Conservation (phyloP, 2,329 filamentous ascomycete species). For the Lanzia echinophila region DNA sequence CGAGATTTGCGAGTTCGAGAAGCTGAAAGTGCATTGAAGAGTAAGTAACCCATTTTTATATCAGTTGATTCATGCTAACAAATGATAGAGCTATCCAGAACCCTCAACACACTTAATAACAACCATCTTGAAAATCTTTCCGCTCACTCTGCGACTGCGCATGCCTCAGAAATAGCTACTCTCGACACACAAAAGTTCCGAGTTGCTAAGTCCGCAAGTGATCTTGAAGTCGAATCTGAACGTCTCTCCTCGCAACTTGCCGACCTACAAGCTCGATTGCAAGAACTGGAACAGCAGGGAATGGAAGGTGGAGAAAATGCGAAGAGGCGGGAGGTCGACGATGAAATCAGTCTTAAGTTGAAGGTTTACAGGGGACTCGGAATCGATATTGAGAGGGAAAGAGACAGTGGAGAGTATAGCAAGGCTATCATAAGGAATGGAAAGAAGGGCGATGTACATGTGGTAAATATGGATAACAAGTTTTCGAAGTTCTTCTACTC, state of each 20-base stretch:
- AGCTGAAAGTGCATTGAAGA: constrained; percentile 59
- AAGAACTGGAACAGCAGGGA: constrained; percentile 80
- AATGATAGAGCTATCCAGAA: constrained; percentile 56
- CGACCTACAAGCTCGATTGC: constrained; percentile 65
- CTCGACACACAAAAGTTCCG: constrained; percentile 93
- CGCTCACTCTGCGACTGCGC: constrained; percentile 68
- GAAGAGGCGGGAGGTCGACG: constrained; percentile 45
- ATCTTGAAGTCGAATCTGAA: constrained; percentile 92
- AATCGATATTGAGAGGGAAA: constrained; percentile 74
- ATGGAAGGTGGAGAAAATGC: constrained; percentile 58
- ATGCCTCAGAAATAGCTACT: constrained; percentile 76
- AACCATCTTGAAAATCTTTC: constrained; percentile 72
- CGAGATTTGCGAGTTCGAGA: constrained; percentile 72
- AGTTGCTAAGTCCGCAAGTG: constrained; percentile 81
- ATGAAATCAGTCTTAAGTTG: constrained; percentile 66
- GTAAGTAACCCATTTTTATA: constrained; percentile 32
- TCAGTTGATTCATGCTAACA: constrained; percentile 3
- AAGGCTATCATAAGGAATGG: constrained; percentile 82
- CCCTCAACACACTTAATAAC: constrained; percentile 64
- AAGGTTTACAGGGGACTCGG: constrained; percentile 89
- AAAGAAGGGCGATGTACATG: constrained; percentile 83
- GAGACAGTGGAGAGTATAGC: constrained; percentile 67
- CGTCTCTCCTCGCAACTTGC: constrained; percentile 73
- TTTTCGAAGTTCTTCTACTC: constrained; percentile 89
- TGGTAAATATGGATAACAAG: constrained; percentile 89